These are phyloP conservation scores for Hibiscus mutabilis DNA, from an alignment of 345 rosid genomes.

Conservation along the genomic window DNA sequence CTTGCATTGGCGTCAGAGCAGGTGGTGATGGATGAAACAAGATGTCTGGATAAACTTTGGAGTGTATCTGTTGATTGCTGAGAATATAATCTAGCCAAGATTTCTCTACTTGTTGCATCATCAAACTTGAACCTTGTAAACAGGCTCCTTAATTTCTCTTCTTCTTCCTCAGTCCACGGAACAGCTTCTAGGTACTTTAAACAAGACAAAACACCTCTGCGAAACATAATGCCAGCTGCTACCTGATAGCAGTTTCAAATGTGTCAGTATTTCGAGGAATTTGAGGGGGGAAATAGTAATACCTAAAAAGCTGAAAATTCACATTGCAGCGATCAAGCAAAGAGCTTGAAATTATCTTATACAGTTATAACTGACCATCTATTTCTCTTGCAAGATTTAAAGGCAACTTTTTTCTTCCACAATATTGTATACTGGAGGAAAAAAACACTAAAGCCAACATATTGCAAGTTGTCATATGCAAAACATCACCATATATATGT, in stretches of 20 bases:
- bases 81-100: constrained; percentile 52
- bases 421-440: neutral
- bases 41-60: constrained; percentile 56
- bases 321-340: neutral
- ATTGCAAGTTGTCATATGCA: neutral
- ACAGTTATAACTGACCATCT: neutral
- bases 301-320: neutral
- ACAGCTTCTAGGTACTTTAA: constrained; percentile 83
- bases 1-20: constrained; percentile 60
- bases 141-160: constrained; percentile 65
- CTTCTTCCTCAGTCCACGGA: constrained; percentile 98
- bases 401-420: neutral
- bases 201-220: constrained; percentile 58
- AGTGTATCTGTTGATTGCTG: constrained; percentile 31
- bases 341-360: neutral
- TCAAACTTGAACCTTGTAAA: constrained; percentile 52
- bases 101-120: constrained; percentile 46
- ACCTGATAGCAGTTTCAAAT: constrained; percentile 39
- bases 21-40: constrained; percentile 61
- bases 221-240: constrained; percentile 63
- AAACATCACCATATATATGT: neutral
- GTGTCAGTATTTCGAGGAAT: constrained; percentile 14
- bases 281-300: neutral
- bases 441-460: neutral
- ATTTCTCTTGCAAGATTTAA: neutral